These are phyloP conservation scores for Xylariales sp. DNA, from an alignment of 2,329 filamentous ascomycete genomes.

Conservation along the genomic window DNA sequence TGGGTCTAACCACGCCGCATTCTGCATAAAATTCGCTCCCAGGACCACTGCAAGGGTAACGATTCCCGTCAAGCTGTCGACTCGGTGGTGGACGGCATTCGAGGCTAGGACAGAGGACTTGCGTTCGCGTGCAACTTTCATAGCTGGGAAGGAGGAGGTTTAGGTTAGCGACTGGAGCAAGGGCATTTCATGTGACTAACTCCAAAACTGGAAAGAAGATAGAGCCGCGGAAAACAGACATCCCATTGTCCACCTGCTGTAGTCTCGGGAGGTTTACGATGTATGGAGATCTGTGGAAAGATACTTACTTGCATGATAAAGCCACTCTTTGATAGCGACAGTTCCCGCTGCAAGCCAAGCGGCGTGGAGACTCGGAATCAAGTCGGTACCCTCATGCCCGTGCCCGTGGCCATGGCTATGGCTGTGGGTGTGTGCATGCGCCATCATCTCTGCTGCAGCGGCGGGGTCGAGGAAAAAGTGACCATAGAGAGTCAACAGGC, in stretches of 20 bases:
- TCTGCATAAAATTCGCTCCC: conserved; percentile 79
- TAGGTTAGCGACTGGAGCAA: conserved; percentile 18
- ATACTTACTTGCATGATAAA: conserved; percentile 87
- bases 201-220: background rate
- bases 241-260: too few species aligned
- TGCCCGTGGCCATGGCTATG: conserved; percentile 65
- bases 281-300: too few species aligned
- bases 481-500: conserved; percentile 63
- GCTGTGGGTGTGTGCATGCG: conserved; percentile 56
- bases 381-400: conserved; percentile 58
- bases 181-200: background rate
- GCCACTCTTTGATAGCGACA: conserved; percentile 91
- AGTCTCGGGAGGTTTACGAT: too few species aligned
- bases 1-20: conserved; percentile 90
- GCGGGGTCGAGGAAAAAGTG: conserved; percentile 66
- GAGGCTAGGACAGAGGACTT: conserved; percentile 95
- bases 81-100: conserved; percentile 92
- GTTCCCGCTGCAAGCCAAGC: conserved; percentile 91
- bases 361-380: conserved; percentile 82
- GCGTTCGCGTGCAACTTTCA: conserved; percentile 91
- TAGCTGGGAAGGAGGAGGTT: conserved; percentile 49
- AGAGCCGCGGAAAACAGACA: too few species aligned
- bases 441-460: conserved; percentile 46
- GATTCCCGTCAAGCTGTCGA: conserved; percentile 92
- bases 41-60: conserved; percentile 87